Conservation (phyloP, 192 early-diverging fungal genomes). For the Funneliformis mosseae region DNA sequence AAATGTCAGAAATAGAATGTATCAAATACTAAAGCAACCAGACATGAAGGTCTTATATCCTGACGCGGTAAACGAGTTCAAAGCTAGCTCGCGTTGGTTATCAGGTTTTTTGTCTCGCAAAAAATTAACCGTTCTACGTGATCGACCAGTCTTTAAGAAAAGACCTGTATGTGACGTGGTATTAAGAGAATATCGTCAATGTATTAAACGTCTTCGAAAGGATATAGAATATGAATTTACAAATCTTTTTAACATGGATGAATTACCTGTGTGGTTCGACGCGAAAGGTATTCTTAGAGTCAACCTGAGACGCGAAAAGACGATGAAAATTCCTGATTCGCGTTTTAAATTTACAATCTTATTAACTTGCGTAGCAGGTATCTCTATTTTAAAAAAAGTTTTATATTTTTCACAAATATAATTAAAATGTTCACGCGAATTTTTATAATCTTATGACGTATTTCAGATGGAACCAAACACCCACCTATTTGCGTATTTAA, state of each 20-base stretch:
- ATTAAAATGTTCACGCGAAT: not conserved
- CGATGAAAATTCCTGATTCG: not conserved
- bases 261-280: conserved; percentile 11
- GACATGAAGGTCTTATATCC: not conserved
- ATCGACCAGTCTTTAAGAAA: not conserved
- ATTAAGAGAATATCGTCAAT: not conserved
- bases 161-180: not conserved
- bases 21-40: not conserved
- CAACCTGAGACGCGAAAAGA: not conserved
- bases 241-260: conserved; percentile 16
- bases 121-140: not conserved
- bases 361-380: conserved; percentile 5
- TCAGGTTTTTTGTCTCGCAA: not conserved
- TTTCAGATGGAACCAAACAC: conserved; percentile 3
- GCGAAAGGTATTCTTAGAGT: too few species aligned
- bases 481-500: conserved; percentile 9
- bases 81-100: conserved; percentile 1
- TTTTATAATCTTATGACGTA: not conserved
- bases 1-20: not conserved
- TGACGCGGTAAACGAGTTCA: not conserved
- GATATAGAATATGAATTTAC: not conserved
- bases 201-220: not conserved
- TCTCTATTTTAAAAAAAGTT: not conserved
- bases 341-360: not conserved
- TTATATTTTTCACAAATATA: not conserved